phyloP scores from a whole-genome alignment of 2,329 filamentous ascomycete genomes.

The Pseudocercospora musae region DNA sequence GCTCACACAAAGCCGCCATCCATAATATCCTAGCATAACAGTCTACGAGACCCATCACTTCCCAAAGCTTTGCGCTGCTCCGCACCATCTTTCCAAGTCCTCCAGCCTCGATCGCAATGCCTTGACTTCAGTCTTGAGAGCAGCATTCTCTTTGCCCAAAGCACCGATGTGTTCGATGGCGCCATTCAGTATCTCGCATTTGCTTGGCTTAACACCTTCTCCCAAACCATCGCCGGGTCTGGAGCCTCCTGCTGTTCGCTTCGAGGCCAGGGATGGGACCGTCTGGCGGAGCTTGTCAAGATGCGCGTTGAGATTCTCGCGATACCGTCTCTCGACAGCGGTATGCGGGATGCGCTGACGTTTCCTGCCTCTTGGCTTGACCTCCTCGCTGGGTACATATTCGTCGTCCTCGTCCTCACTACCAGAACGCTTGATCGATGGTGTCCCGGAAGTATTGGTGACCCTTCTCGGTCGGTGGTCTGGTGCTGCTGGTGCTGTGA shows the following conservation, averaged over 20 bases:
- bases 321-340: conserved; percentile 36
- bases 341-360: conserved; percentile 38
- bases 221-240: conserved; percentile 20
- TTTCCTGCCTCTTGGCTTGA: conserved; percentile 29
- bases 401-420: conserved; percentile 34
- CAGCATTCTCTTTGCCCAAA: conserved; percentile 29
- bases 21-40: neutral
- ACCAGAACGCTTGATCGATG: conserved; percentile 24
- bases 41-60: conserved; percentile 8
- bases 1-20: neutral
- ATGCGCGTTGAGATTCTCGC: conserved; percentile 38
- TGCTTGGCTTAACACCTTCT: conserved; percentile 36
- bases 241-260: conserved; percentile 16
- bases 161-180: conserved; percentile 35
- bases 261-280: conserved; percentile 31
- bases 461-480: conserved; percentile 16
- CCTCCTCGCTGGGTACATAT: conserved; percentile 23
- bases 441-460: conserved; percentile 14
- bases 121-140: conserved; percentile 28
- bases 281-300: conserved; percentile 35
- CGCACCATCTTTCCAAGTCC: conserved; percentile 30
- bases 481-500: conserved; percentile 27
- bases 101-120: conserved; percentile 28
- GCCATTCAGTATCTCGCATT: conserved; percentile 36
- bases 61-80: conserved; percentile 6